Evolutionary conservation across 345 rosid genomes (phyloP).

Genomic region (Lenwebbia sp.): DNA sequence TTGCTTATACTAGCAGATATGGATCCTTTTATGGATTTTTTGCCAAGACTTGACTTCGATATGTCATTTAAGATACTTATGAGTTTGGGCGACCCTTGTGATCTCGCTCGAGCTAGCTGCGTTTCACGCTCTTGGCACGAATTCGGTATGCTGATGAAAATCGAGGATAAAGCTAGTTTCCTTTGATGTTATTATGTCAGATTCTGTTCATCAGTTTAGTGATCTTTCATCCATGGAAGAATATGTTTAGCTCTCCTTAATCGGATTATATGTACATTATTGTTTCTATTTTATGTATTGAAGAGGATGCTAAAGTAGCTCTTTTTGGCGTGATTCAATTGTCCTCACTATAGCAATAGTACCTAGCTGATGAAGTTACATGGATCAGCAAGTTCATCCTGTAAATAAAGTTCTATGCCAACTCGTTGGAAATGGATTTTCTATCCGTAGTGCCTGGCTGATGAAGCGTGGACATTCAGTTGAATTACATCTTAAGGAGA

Average conservation of each 20-base stretch:
- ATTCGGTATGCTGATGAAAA: conserved; percentile 39
- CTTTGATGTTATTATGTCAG: not conserved
- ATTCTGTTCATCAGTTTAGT: not conserved
- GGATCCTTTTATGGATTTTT: conserved; percentile 28
- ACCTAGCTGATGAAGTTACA: not conserved
- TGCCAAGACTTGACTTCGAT: conserved; percentile 36
- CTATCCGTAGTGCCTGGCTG: not conserved
- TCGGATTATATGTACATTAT: not conserved
- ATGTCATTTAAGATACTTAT: conserved; percentile 32
- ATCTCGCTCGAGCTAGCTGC: conserved; percentile 51
- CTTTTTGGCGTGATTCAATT: not conserved
- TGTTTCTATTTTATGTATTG: not conserved
- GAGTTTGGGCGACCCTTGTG: conserved; percentile 52
- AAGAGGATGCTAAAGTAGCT: not conserved
- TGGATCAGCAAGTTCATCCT: not conserved
- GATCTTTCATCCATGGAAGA: not conserved
- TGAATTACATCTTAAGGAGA: not conserved
- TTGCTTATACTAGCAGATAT: not conserved
- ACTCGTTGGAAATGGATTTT: not conserved
- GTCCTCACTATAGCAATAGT: not conserved
- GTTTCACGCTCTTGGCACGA: conserved; percentile 62
- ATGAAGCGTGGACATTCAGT: not conserved
- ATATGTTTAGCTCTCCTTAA: not conserved
- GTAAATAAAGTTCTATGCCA: not conserved
- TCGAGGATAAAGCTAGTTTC: not conserved